A percentile compares a stretch with the other conserved stretches of the same genome.
phyloP scores from a whole-genome alignment of 441 rosid species.

The Populus hybrid region DNA sequence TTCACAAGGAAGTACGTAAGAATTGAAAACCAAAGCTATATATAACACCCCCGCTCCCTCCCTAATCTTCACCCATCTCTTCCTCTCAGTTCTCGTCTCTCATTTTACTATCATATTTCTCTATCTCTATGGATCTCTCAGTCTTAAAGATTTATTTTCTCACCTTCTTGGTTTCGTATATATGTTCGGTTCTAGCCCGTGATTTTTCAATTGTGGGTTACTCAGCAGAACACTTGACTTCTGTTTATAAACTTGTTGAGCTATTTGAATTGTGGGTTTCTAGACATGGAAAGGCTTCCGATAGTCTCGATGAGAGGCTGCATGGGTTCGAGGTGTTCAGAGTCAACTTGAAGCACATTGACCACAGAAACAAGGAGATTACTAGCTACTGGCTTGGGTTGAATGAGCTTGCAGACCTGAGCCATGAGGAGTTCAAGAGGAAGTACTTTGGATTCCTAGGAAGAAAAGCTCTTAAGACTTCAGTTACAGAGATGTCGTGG shows the following conservation, averaged over 20 bases:
- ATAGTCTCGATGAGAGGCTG: slow-evolving; percentile 56
- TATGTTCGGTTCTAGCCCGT: slow-evolving; percentile 17
- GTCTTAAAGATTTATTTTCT: slow-evolving; percentile 30
- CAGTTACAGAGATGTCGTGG: slow-evolving; percentile 29
- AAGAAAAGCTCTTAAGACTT: slow-evolving; percentile 10
- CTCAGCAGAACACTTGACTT: slow-evolving; percentile 49
- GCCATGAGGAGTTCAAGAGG: slow-evolving; percentile 64
- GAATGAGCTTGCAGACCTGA: slow-evolving; percentile 71
- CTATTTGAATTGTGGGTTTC: slow-evolving; percentile 70
- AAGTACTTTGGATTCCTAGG: slow-evolving; percentile 41
- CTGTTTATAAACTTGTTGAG: slow-evolving; percentile 50
- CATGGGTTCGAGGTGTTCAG: slow-evolving; percentile 57
- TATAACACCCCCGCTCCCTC: slow-evolving; percentile 2
- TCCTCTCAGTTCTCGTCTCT: background rate
- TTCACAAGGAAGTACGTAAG: slow-evolving; percentile 60
- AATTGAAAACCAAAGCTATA: slow-evolving; percentile 23
- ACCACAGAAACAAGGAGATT: slow-evolving; percentile 48
- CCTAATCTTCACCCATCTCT: background rate
- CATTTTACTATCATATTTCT: slow-evolving; percentile 22
- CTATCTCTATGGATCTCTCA: slow-evolving; percentile 36
- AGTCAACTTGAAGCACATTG: slow-evolving; percentile 68
- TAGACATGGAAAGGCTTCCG: slow-evolving; percentile 49
- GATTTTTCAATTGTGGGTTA: slow-evolving; percentile 56
- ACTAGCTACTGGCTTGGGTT: slow-evolving; percentile 64
- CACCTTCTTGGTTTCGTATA: slow-evolving; percentile 22